phyloP scores from a whole-genome alignment of 345 rosid genomes.

The Pistacia integerrima region DNA sequence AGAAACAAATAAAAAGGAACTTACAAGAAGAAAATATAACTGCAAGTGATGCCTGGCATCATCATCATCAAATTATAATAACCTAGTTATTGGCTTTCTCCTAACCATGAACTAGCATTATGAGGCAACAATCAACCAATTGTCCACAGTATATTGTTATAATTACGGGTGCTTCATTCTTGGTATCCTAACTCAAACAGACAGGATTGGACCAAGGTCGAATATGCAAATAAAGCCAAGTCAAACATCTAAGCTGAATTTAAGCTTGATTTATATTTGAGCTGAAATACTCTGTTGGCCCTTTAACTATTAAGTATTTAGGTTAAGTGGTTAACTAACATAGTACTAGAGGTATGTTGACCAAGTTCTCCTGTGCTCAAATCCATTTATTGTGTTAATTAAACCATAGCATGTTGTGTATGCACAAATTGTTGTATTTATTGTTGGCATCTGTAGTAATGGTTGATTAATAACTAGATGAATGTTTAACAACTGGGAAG shows the following conservation, averaged over 20 bases:
- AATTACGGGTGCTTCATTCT: not conserved
- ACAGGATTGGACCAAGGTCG: not conserved
- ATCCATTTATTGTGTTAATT: too few relatives aligned
- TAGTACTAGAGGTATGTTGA: too few relatives aligned
- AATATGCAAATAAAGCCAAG: not conserved
- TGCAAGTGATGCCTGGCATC: not conserved
- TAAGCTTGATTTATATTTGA: too few relatives aligned
- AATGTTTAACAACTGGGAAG: not conserved
- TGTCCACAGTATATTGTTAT: not conserved
- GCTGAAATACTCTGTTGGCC: too few relatives aligned
- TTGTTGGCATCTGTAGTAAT: too few relatives aligned
- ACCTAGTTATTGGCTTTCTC: not conserved
- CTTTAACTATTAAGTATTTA: too few relatives aligned
- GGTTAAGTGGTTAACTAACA: too few relatives aligned
- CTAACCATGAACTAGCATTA: not conserved
- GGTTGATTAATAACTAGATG: too few relatives aligned
- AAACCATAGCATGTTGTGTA: too few relatives aligned
- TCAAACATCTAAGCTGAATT: too few relatives aligned
- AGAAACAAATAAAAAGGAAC: not conserved
- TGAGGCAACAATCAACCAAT: not conserved
- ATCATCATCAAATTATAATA: constrained; percentile 10
- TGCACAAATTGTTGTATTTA: too few relatives aligned
- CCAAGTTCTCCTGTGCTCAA: too few relatives aligned
- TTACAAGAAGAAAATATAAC: constrained; percentile 9
- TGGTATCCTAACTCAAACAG: not conserved